These are phyloP conservation scores for Neurospora sp. DNA, from an alignment of 495 filamentous ascomycete genomes.

Conservation along the genomic window DNA sequence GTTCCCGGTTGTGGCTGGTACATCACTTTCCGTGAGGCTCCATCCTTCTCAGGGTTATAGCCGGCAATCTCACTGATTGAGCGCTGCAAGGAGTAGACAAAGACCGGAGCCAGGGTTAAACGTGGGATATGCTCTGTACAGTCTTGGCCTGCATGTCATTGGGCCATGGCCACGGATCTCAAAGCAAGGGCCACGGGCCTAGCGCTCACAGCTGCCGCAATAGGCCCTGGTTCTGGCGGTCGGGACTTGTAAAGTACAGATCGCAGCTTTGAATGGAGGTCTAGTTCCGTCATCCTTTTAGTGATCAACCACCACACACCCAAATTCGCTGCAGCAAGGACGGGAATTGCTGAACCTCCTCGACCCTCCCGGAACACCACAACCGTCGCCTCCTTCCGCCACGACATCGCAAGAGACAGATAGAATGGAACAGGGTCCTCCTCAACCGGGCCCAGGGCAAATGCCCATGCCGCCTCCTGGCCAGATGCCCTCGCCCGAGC, in stretches of 20 bases:
- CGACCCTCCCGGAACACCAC: background rate
- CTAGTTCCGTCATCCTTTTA: background rate
- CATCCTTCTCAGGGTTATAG: background rate
- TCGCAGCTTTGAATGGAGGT: background rate
- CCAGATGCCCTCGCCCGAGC: constrained; percentile 71
- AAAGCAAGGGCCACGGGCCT: background rate
- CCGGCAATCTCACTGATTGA: background rate
- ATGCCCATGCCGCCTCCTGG: constrained; percentile 34
- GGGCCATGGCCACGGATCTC: background rate
- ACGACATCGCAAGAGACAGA: background rate
- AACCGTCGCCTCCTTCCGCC: too few relatives aligned
- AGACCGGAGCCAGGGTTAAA: background rate
- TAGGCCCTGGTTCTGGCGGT: background rate
- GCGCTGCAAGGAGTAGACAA: background rate
- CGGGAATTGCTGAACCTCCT: background rate
- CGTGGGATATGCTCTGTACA: background rate
- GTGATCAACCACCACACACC: background rate
- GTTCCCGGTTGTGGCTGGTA: background rate
- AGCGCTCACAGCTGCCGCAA: background rate
- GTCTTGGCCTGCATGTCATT: background rate
- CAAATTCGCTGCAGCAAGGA: background rate
- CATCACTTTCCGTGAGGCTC: background rate
- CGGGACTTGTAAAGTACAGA: background rate
- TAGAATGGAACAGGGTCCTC: constrained; percentile 5
- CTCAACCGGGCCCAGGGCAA: constrained; percentile 14